A percentile compares a stretch with the other conserved stretches of the same genome.
Conservation (phyloP, 2,329 filamentous ascomycete species). For the Exophiala aquamarina region DNA sequence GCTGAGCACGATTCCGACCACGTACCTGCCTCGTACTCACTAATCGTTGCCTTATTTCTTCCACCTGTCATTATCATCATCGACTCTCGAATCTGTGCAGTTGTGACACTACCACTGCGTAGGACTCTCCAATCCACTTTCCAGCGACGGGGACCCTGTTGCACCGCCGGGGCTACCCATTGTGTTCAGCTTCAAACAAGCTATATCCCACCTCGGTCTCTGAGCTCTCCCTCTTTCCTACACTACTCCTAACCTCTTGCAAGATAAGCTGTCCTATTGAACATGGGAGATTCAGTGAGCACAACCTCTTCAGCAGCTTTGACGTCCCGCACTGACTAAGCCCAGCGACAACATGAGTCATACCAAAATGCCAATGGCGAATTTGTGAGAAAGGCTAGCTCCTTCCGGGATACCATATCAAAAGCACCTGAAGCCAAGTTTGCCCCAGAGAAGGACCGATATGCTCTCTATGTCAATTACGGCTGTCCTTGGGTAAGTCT, state of each 20-base stretch:
- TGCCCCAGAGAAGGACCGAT: conserved; percentile 60
- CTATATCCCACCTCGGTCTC: background rate
- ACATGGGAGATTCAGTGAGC: conserved; percentile 21
- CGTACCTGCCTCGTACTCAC: too few species aligned
- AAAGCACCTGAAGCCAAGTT: conserved; percentile 52
- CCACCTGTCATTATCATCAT: too few species aligned
- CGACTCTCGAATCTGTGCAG: too few species aligned
- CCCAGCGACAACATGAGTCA: conserved; percentile 30
- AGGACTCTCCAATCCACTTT: too few species aligned
- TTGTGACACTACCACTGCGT: too few species aligned
- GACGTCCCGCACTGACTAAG: conserved; percentile 6
- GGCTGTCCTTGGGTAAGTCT: conserved; percentile 58
- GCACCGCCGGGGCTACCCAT: too few species aligned
- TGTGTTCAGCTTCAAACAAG: too few species aligned
- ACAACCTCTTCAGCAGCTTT: background rate
- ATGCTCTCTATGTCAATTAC: conserved; percentile 61
- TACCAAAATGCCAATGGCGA: conserved; percentile 48
- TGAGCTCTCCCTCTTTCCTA: background rate
- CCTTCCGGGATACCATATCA: conserved; percentile 59
- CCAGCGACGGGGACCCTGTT: too few species aligned
- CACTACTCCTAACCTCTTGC: background rate
- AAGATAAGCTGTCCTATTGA: background rate
- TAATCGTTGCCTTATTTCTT: too few species aligned
- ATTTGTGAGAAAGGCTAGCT: conserved; percentile 54
- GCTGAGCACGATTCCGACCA: too few species aligned